These are phyloP conservation scores for Trichophaea hybrida DNA, from an alignment of 2,329 filamentous ascomycete species.

Conservation along the genomic window DNA sequence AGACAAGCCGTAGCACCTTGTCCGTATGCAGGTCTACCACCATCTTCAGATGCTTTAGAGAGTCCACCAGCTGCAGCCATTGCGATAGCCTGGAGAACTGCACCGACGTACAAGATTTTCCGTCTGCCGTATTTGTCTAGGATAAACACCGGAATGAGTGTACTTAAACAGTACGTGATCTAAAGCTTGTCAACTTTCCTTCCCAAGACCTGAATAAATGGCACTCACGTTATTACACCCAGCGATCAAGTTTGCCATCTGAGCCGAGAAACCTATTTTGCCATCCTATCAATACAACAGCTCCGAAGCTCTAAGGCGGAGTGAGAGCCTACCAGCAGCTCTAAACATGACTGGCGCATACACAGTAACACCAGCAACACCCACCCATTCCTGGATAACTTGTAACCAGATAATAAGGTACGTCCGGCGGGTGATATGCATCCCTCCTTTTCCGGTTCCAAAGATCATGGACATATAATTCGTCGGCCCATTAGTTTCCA, in stretches of 20 bases:
- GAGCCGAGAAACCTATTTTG: conserved; percentile 38
- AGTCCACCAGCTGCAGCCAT: conserved; percentile 55
- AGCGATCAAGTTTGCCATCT: conserved; percentile 49
- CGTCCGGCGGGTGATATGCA: conserved; percentile 53
- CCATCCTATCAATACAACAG: too few relatives aligned
- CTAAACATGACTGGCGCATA: conserved; percentile 43
- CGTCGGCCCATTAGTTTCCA: conserved; percentile 29
- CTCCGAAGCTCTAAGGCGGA: too few relatives aligned
- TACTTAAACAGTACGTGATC: conserved; percentile 28
- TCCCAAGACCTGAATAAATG: conserved; percentile 38
- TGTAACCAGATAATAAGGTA: conserved; percentile 59
- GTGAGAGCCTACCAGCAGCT: conserved; percentile 37
- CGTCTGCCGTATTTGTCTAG: conserved; percentile 54
- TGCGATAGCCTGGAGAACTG: conserved; percentile 47
- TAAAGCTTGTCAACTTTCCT: neutral
- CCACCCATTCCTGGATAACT: conserved; percentile 56
- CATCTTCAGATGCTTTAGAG: conserved; percentile 35
- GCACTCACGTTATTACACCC: conserved; percentile 44
- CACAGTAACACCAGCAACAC: conserved; percentile 55
- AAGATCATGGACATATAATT: conserved; percentile 54
- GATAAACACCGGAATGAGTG: conserved; percentile 54
- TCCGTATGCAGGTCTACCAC: conserved; percentile 35
- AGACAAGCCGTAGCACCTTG: conserved; percentile 56
- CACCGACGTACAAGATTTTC: conserved; percentile 56
- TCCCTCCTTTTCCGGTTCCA: conserved; percentile 47